Evolutionary conservation across 2,329 filamentous ascomycete species (phyloP).

Genomic region (Colletotrichum ledebouriae): DNA sequence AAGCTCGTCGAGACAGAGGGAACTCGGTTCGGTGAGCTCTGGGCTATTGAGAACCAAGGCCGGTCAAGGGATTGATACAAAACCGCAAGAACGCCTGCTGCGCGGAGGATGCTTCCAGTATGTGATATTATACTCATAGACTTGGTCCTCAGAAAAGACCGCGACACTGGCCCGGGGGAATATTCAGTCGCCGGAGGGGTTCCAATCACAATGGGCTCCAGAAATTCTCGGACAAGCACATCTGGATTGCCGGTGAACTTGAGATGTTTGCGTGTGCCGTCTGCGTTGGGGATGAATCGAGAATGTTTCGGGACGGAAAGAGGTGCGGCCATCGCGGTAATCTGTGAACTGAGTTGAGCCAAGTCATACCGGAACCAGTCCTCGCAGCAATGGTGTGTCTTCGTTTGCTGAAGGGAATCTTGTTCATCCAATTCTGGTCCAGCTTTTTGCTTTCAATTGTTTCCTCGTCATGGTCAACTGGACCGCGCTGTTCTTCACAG

Average conservation of each 20-base stretch:
- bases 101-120: no score
- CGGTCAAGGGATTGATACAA: background rate
- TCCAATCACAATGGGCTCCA: slow-evolving; percentile 48
- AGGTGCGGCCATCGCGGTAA: background rate
- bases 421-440: no score
- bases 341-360: background rate
- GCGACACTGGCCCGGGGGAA: slow-evolving; percentile 50
- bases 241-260: background rate
- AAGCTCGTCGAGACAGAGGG: slow-evolving; percentile 43
- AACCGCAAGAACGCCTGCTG: background rate
- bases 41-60: slow-evolving; percentile 46
- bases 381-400: no score
- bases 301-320: background rate
- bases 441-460: no score
- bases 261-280: fast-evolving
- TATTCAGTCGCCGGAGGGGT: slow-evolving; percentile 54
- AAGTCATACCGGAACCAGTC: no score
- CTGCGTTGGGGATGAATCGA: slow-evolving; percentile 7
- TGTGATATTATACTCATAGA: no score
- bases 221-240: background rate
- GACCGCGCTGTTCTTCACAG: no score
- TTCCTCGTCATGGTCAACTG: no score
- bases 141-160: slow-evolving; percentile 61
- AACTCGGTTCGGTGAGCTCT: slow-evolving; percentile 51
- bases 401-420: no score